phyloP scores from a whole-genome alignment of 1,284 basidiomycete genomes.

The Ceratobasidium sp. region DNA sequence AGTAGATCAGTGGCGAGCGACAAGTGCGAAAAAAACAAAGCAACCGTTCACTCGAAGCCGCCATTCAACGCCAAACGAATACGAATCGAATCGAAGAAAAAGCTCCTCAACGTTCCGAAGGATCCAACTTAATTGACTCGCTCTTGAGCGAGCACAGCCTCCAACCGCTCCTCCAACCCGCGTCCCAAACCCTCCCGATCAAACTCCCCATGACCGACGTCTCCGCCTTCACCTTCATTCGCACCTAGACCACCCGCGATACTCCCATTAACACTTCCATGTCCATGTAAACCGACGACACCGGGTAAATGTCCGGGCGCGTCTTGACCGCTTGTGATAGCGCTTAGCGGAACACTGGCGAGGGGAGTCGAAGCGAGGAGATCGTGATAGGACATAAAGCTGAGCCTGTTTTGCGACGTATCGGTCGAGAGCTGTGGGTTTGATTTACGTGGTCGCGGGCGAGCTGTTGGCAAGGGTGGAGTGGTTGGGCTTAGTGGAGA shows the following conservation, averaged over 20 bases:
- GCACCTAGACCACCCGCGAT: slow-evolving; percentile 1
- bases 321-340: slow-evolving; percentile 30
- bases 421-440: slow-evolving; percentile 33
- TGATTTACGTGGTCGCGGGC: slow-evolving; percentile 31
- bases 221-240: slow-evolving; percentile 29
- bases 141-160: slow-evolving; percentile 41
- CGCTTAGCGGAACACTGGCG: slow-evolving; percentile 37
- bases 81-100: too few species aligned
- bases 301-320: slow-evolving; percentile 44
- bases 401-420: slow-evolving; percentile 43
- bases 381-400: slow-evolving; percentile 48
- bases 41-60: too few species aligned
- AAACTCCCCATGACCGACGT: slow-evolving; percentile 46
- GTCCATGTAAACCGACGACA: slow-evolving; percentile 35
- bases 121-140: too few species aligned
- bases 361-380: slow-evolving; percentile 47
- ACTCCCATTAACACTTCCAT: not conserved
- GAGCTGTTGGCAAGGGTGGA: slow-evolving; percentile 20
- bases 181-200: slow-evolving; percentile 45
- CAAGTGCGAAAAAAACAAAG: too few species aligned
- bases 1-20: too few species aligned
- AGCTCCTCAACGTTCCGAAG: too few species aligned
- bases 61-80: too few species aligned
- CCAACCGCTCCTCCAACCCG: slow-evolving; percentile 46
- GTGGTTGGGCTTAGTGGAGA: slow-evolving; percentile 10